Base-by-base conservation (phyloP, 2,329 filamentous ascomycete species). In the Lomentospora prolificans region DNA sequence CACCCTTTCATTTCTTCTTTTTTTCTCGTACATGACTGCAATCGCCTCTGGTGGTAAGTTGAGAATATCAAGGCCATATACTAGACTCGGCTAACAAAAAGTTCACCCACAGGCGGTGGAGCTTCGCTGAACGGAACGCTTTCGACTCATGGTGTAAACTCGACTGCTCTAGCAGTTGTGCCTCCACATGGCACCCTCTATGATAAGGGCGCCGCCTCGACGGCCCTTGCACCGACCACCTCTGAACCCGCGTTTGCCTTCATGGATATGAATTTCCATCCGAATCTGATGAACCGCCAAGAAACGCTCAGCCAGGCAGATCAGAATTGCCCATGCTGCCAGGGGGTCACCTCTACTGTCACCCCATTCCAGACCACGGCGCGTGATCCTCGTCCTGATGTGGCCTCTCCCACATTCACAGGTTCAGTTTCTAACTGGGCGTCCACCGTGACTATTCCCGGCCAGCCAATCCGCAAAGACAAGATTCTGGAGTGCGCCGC, bases 321-420 rank as follows among this genome's bases (percentile, higher is more conserved):
- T 12, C 36, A n/a, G 19, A 31, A 53, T 24, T 54, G 52, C 22
- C 36, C 36, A 14, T 54, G 52, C 36, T 54, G 52, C 14, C 3
- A 24, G 17, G 46, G 36, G 24, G 10, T 19, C 4, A 46, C 39
- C 14, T 14, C 36, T 6, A 31, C n/a, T 27, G n/a, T 54, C 14
- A 6, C 24, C 3, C 52, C 36, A 12, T 46, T 46, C 36, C n/a
- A 12, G 7, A 53, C 51, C 17, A 8, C 17, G 7, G 10, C 24
- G 9, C 36, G 22, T n/a, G 19, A 39, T 14, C 27, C 27, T 24
- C 33, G 22, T 6, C 36, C 28, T 3, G 36, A 24, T 10, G 14
- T 54, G 14, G 6, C 52, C 12, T 17, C 12, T 4, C 9, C 33
- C 7, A 17, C 24, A 1, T 28, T 30, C n/a, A 46, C 19, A 12